Base-by-base conservation (phyloP, 2,329 filamentous ascomycete species). In the Ophiosphaerella narmari region DNA sequence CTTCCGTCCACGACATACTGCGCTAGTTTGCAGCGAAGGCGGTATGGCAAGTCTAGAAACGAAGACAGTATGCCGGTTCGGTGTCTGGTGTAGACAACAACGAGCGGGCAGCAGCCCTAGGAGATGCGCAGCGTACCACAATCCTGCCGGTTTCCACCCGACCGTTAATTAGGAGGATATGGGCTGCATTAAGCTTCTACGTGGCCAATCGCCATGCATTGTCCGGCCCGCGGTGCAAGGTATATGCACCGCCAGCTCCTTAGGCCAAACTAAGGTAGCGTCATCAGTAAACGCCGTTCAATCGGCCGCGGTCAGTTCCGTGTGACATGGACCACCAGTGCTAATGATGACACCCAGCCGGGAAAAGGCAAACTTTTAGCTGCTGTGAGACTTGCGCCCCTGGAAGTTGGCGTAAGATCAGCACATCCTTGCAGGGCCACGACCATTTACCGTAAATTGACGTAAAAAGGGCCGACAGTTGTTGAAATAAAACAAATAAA, bases 1-100 rank as follows among this genome's bases (percentile, higher is more conserved):
- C 63, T 36, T 39, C 50, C 32, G 48, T 54, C 59, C 56, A 62
- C 59, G 66, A 64, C 67, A 69, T 70, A 52, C 48, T 62, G 57
- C 26, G 2, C 26, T 29, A 46, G 52, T 39, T 40, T n/a, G 43
- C 31, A 46, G 39, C 32, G 13, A 41, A 45, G 29, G 33, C 35
- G n/a, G 36, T 12, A 18, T n/a, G 43, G 37, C 38, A 21, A 44
- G 48, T 38, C 41, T 33, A 34, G 39, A 43, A 43, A 40, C 35
- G 33, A 35, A 21, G 41, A 52, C 42, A 44, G 42, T 43, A 52
- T 39, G 41, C 42, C 40, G 48, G 42, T 42, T 41, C 32, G 42
- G 23, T 18, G 39, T 46, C 40, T 47, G 48, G 51, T 38, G 49
- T 48, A 46, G 46, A 33, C 35, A 52, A 43, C 48, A 52, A 49